Conservation (phyloP, 1,284 basidiomycete species). For the Ustilago cynodontis region DNA sequence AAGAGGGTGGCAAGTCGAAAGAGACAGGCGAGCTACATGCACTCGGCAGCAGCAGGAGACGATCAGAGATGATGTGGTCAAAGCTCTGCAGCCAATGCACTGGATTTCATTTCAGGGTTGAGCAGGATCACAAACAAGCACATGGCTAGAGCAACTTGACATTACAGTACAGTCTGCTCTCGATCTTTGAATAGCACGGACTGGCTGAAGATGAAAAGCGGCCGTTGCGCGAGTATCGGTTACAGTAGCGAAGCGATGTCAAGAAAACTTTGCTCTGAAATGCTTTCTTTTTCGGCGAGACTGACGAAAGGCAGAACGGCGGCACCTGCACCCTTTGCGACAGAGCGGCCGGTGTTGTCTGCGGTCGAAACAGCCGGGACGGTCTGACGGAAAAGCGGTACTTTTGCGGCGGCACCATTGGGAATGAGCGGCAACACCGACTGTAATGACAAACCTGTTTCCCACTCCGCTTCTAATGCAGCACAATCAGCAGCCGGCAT, state of each 20-base stretch:
- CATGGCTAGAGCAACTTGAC: slow-evolving; percentile 5
- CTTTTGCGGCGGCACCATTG: slow-evolving; percentile 1
- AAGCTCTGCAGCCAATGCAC: background rate
- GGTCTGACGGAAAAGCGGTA: background rate
- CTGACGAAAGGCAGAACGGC: background rate
- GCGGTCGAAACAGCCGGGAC: background rate
- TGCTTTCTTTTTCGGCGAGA: background rate
- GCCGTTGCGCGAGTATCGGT: background rate
- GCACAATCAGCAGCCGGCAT: background rate
- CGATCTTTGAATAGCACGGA: too few relatives aligned
- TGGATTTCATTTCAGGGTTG: slow-evolving; percentile 8
- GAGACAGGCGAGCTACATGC: background rate
- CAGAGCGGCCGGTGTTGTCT: background rate
- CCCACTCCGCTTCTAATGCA: background rate
- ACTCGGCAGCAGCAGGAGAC: background rate
- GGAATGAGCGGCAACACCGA: slow-evolving; percentile 1
- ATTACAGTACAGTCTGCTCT: too few relatives aligned
- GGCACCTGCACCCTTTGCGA: too few relatives aligned
- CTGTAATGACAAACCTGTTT: background rate
- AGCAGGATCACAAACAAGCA: background rate
- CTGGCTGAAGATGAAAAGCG: background rate
- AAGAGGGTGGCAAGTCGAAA: background rate
- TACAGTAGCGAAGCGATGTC: slow-evolving; percentile 3
- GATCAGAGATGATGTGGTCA: slow-evolving; percentile 1
- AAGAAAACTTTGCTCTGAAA: background rate